phyloP scores from a whole-genome alignment of 306 rosid species.

The Fagus crenata region DNA sequence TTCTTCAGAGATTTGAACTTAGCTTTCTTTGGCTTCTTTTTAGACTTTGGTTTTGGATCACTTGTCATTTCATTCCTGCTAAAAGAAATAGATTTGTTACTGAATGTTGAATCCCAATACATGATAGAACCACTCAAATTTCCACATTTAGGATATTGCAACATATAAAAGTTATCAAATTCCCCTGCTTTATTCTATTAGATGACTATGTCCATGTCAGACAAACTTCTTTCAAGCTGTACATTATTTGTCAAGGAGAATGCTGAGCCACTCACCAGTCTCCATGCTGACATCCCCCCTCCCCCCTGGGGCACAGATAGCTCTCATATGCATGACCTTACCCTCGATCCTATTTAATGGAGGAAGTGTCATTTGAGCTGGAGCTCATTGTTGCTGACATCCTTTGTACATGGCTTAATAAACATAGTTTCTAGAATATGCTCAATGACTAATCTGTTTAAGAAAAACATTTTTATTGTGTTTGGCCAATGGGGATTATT shows the following conservation, averaged over 20 bases:
- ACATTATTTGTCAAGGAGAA: neutral
- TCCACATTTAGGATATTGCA: conserved; percentile 11
- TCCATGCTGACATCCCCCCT: neutral
- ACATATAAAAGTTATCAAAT: conserved; percentile 2
- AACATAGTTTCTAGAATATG: too few relatives aligned
- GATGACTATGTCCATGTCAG: neutral
- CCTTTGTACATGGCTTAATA: too few relatives aligned
- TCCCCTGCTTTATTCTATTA: neutral
- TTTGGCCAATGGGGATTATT: neutral
- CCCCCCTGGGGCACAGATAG: too few relatives aligned
- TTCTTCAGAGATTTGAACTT: conserved; percentile 94
- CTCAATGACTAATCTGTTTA: too few relatives aligned
- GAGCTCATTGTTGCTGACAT: neutral
- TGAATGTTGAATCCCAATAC: neutral
- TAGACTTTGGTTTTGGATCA: conserved; percentile 71
- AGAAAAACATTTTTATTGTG: too few relatives aligned
- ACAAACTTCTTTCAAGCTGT: neutral
- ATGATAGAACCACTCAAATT: conserved; percentile 25
- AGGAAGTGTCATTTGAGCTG: neutral
- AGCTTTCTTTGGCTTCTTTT: conserved; percentile 85
- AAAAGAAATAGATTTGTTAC: conserved; percentile 2
- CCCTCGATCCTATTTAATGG: neutral
- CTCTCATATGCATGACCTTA: neutral
- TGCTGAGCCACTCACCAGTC: neutral
- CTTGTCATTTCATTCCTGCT: conserved; percentile 56